Evolutionary conservation across 2,329 filamentous ascomycete species (phyloP), one percentile per base, ranked within the genome.

Genomic region (Rhynchosporium graminicola): DNA sequence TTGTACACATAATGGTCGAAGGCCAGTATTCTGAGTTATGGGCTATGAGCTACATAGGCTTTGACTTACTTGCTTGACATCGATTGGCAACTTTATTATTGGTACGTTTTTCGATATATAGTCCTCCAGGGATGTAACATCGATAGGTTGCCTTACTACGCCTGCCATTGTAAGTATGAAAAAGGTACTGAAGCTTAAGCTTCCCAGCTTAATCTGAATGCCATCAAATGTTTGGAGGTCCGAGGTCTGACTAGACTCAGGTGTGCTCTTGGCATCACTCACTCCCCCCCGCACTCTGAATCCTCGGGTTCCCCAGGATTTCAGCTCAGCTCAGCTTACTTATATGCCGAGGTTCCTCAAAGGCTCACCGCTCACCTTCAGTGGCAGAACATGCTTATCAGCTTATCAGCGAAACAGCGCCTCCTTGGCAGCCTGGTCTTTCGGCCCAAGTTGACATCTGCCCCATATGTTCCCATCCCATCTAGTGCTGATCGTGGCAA

Each of bases 81-180:
- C 88, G 68, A 98, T 80, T 0, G 95, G 95, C 13, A 86, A 83
- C 77, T 89, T 85, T 74, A 99, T 92, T 72, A 88, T 83, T 2
- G 92, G 91, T n/a, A 96, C 91, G 78, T 92, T 83, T 65, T 84
- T 77, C 60, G 83, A 79, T 68, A 99, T 83, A 77, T 93, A 99
- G 67, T 81, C 83, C 80, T 94, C 89, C 60, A 99, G 81, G 15
- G 90, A 86, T 72, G 83, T 79, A 71, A 94, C 78, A 74, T 98
- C 91, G 74, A 99, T 96, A 48, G 91, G 91, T 75, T 99, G 95
- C 75, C 95, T 87, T 63, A 99, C 87, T 67, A 83, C 82, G 71
- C 94, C 94, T 59, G 95, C 94, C 94, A 97, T 88, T 67, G 61
- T 66, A 60, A 66, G 48, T 40, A 50, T 57, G 59, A 8, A 63